A percentile compares a stretch with the other conserved stretches of the same genome.
Evolutionary conservation across 129 eudicot genomes (phyloP).

Genomic region (Chrysanthemum lavandulifolium): DNA sequence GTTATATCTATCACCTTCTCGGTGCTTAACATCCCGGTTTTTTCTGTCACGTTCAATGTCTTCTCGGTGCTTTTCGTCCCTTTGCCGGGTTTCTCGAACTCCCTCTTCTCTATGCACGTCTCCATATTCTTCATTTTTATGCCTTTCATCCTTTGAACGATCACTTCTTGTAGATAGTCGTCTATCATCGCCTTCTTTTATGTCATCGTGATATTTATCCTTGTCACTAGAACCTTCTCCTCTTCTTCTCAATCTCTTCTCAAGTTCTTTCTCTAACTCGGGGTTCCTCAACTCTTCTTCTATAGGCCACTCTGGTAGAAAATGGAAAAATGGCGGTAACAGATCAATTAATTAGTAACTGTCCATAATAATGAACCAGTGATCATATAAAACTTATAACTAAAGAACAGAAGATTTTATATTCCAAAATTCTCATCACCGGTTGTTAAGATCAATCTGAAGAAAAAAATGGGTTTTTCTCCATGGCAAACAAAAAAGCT

Average conservation of each 20-base stretch:
- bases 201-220: constrained; percentile 46
- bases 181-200: constrained; percentile 46
- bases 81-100: constrained; percentile 26
- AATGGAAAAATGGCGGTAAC: constrained; percentile 11
- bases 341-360: constrained; percentile 4
- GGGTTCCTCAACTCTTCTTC: constrained; percentile 66
- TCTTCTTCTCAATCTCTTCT: constrained; percentile 64
- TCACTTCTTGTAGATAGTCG: constrained; percentile 47
- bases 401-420: not conserved
- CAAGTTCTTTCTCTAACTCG: constrained; percentile 73
- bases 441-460: not conserved
- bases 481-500: too few species aligned
- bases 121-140: constrained; percentile 41
- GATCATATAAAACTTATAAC: constrained; percentile 4
- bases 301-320: constrained; percentile 47
- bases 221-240: constrained; percentile 62
- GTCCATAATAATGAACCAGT: not conserved
- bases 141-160: constrained; percentile 47
- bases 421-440: not conserved
- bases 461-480: not conserved
- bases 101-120: constrained; percentile 22
- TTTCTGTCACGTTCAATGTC: constrained; percentile 48
- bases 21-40: constrained; percentile 52
- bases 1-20: constrained; percentile 49
- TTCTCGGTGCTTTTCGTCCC: constrained; percentile 46